Conservation (phyloP, 1,284 basidiomycete genomes). For the Stereum hirsutum region DNA sequence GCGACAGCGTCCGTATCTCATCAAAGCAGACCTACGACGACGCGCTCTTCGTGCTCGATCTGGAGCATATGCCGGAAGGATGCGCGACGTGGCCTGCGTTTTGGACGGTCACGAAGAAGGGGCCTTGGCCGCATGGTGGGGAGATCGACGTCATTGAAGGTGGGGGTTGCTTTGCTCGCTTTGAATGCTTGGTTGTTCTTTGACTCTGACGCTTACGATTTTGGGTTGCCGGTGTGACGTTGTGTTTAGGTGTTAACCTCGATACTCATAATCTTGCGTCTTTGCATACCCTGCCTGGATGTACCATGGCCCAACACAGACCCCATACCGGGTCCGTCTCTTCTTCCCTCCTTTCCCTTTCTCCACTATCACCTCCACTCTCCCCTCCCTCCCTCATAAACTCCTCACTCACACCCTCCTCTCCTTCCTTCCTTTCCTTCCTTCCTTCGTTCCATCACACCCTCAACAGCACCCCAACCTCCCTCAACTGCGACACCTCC, state of each 20-base stretch:
- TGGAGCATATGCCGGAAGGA: constrained; percentile 46
- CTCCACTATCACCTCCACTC: background rate
- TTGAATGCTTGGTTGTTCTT: background rate
- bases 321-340: constrained; percentile 34
- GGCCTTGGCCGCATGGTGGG: constrained; percentile 46
- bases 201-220: background rate
- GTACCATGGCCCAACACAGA: constrained; percentile 29
- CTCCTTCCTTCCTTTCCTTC: constrained; percentile 2
- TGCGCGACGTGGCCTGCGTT: constrained; percentile 59
- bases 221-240: background rate
- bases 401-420: too few relatives aligned
- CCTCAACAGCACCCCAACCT: constrained; percentile 21
- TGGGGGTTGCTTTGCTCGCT: constrained; percentile 8
- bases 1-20: constrained; percentile 40
- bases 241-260: constrained; percentile 31
- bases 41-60: constrained; percentile 36
- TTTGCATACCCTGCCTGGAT: constrained; percentile 41
- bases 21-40: constrained; percentile 34
- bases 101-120: constrained; percentile 45
- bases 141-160: constrained; percentile 46
- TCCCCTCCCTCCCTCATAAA: too few relatives aligned
- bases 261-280: constrained; percentile 36
- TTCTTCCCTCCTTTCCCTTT: constrained; percentile 7
- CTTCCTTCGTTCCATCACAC: background rate
- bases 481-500: constrained; percentile 39